Percentiles rank a stretch among this genome's conserved stretches.
Evolutionary conservation across 176 grass and related monocot species (phyloP).

Genomic region (Chloris gayana): DNA sequence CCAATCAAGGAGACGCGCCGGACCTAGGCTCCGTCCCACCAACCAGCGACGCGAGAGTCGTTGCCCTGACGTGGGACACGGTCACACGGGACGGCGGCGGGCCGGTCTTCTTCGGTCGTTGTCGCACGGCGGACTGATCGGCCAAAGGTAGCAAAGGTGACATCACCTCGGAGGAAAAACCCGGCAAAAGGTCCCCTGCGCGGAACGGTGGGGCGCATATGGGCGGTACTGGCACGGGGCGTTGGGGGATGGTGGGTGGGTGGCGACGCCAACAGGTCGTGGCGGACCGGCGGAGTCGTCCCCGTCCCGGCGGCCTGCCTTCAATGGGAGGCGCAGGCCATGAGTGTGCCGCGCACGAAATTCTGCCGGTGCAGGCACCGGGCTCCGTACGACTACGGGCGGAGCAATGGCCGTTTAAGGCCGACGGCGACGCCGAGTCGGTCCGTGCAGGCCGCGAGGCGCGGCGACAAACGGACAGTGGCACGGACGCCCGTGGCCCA

Average conservation of each 20-base stretch:
- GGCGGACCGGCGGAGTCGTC: neutral
- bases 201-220: neutral
- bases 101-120: conserved; percentile 7
- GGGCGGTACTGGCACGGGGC: neutral
- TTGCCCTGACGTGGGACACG: neutral
- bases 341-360: conserved; percentile 23
- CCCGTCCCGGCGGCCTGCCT: neutral
- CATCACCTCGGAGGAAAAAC: neutral
- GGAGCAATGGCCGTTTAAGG: neutral
- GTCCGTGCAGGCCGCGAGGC: neutral
- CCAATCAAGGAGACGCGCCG: neutral
- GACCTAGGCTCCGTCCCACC: neutral
- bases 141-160: neutral
- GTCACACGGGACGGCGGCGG: conserved; percentile 2
- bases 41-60: neutral
- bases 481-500: neutral
- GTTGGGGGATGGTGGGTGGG: neutral
- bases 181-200: neutral
- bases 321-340: neutral
- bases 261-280: conserved; percentile 21
- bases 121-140: conserved; percentile 26
- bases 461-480: neutral
- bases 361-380: neutral
- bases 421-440: neutral
- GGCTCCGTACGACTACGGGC: neutral